Evolutionary conservation across 2,329 filamentous ascomycete genomes (phyloP).

Genomic region (Aspergillus udagawae): DNA sequence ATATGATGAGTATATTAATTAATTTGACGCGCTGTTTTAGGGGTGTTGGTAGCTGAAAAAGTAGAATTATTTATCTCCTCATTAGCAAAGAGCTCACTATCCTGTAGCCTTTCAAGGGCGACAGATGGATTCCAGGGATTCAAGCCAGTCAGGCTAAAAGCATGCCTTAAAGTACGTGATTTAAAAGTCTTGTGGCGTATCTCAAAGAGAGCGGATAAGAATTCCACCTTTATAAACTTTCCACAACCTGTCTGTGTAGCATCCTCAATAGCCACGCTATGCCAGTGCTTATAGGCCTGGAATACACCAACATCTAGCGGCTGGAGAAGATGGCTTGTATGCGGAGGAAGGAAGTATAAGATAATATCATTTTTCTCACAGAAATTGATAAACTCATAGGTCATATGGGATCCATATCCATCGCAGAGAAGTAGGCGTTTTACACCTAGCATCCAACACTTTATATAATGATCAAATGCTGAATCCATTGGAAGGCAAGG

Average conservation of each 20-base stretch:
- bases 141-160: background rate
- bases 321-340: background rate
- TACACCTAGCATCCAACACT: background rate
- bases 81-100: background rate
- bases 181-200: background rate
- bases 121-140: background rate
- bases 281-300: background rate
- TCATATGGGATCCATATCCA: background rate
- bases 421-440: background rate
- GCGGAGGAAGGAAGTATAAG: background rate
- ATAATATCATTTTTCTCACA: background rate
- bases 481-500: background rate
- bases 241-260: background rate
- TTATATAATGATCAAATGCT: background rate
- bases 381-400: background rate
- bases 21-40: background rate
- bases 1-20: background rate
- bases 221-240: background rate
- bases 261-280: background rate
- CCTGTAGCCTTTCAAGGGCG: background rate
- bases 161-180: background rate
- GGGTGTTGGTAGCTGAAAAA: background rate
- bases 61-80: background rate
- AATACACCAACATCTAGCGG: background rate
- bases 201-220: background rate